Base-by-base conservation (phyloP, 176 grass and related monocot genomes). In the Triticum turgidum region DNA sequence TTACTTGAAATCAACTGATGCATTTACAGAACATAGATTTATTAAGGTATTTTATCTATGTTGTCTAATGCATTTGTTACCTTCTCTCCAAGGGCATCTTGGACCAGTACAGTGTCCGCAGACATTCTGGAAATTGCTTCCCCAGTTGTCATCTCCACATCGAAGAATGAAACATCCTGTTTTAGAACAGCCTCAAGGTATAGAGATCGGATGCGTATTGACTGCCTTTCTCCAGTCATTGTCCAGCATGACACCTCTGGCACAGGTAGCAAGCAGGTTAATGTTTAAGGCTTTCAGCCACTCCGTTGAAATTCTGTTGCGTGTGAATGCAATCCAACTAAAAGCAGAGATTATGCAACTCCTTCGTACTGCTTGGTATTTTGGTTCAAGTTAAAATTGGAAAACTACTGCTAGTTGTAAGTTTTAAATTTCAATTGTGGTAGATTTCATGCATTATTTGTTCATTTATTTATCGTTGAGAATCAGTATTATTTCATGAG, bases 241-340 rank as follows among this genome's bases (percentile, higher is more conserved):
- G 87, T 89, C 90, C 90, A 92, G 45, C 87, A 89, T 79, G 83
- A 88, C 64, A 92, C 86, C 90, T 92, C 90, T 92, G 73, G 54
- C 42, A 34, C 72, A 90, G 20, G 72, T 76, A 89, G 17, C 14
- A 68, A 89, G 15, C 15, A 69, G 66, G 15, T 69, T 37, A 64
- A 65, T 79, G 65, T 20, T 62, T n/a, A 51, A 82, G 20, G 52
- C 54, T 88, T 74, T 81, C 54, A 89, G 66, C 4, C 29, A 71
- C 38, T 82, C 61, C 18, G 45, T 74, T 81, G 21, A 84, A 39
- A 61, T 51, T 77, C 3, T 69, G 51, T 7, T 32, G 20, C 51
- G 34, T 49, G 29, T 59, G n/a, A 69, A 80, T 86, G 24, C 13
- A 61, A 64, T 84, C 17, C 8, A 45, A 65, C 38, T 29, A 27